Evolutionary conservation across 2,329 filamentous ascomycete species (phyloP).

Genomic region (Arthrobotrys sinensis): DNA sequence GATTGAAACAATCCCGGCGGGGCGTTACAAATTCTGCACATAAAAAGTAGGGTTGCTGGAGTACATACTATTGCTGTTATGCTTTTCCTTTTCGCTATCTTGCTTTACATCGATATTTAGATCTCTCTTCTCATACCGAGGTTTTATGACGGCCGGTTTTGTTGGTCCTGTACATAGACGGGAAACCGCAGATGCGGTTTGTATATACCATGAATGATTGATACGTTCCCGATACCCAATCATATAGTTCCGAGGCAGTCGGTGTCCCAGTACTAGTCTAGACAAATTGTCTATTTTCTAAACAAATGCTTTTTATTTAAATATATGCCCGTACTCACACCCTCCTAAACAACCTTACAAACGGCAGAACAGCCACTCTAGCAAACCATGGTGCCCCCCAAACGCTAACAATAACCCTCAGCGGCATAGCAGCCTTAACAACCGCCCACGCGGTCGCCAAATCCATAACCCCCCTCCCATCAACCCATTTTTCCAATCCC

Average conservation of each 20-base stretch:
- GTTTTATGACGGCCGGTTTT: too few relatives aligned
- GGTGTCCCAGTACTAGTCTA: too few relatives aligned
- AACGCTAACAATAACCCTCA: slow-evolving; percentile 82
- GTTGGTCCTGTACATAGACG: slow-evolving; percentile 1
- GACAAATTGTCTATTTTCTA: too few relatives aligned
- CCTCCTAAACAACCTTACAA: slow-evolving; percentile 65
- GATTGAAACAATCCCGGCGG: neutral
- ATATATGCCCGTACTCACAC: too few relatives aligned
- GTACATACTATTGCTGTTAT: slow-evolving; percentile 26
- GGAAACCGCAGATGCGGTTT: too few relatives aligned
- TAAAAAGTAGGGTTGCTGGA: slow-evolving; percentile 8
- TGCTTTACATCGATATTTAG: slow-evolving; percentile 16
- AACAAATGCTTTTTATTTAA: too few relatives aligned
- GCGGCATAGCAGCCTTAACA: slow-evolving; percentile 85
- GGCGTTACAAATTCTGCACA: slow-evolving; percentile 8
- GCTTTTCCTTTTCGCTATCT: neutral
- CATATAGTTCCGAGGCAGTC: neutral
- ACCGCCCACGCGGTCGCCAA: slow-evolving; percentile 92
- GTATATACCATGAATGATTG: neutral
- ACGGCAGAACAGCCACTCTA: slow-evolving; percentile 73
- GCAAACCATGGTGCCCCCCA: slow-evolving; percentile 97
- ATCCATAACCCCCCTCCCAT: slow-evolving; percentile 62
- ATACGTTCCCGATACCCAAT: neutral
- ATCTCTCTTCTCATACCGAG: slow-evolving; percentile 42
- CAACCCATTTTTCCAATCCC: slow-evolving; percentile 65